Conservation (phyloP, 805 yeast species). For the Pichia cabralensis region DNA sequence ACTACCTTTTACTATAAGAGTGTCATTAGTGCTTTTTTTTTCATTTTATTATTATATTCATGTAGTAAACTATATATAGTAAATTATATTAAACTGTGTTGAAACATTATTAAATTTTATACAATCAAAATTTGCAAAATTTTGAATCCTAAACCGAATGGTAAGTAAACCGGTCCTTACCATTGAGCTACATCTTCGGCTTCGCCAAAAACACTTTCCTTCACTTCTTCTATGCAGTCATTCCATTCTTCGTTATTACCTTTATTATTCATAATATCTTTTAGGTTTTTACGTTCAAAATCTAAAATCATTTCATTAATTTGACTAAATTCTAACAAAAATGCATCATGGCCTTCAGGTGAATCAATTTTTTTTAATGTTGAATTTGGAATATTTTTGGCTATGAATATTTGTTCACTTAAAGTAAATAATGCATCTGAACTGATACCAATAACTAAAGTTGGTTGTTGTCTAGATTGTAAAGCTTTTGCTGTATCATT, state of each 20-base stretch:
- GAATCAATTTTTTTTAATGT: conserved; percentile 65
- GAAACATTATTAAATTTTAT: too few species aligned
- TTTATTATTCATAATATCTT: conserved; percentile 49
- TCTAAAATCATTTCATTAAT: conserved; percentile 63
- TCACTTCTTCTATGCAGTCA: conserved; percentile 36
- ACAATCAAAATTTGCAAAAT: too few species aligned
- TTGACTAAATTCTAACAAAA: conserved; percentile 75
- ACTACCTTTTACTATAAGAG: too few species aligned
- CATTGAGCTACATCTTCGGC: conserved; percentile 94
- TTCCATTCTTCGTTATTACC: conserved; percentile 37
- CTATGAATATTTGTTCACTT: conserved; percentile 81
- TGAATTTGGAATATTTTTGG: conserved; percentile 63
- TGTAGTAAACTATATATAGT: too few species aligned
- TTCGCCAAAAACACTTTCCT: conserved; percentile 79
- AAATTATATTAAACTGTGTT: too few species aligned
- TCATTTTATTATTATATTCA: too few species aligned
- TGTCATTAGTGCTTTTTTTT: too few species aligned
- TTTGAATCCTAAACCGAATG: too few species aligned
- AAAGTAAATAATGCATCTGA: conserved; percentile 91
- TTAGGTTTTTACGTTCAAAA: conserved; percentile 49
- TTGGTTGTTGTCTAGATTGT: conserved; percentile 55
- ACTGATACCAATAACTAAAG: conserved; percentile 77
- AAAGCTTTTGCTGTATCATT: conserved; percentile 42
- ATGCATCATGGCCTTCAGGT: conserved; percentile 97
- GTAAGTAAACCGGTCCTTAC: too few species aligned